Conservation (phyloP, 2,329 filamentous ascomycete species). For the Leptographium galeiforme region DNA sequence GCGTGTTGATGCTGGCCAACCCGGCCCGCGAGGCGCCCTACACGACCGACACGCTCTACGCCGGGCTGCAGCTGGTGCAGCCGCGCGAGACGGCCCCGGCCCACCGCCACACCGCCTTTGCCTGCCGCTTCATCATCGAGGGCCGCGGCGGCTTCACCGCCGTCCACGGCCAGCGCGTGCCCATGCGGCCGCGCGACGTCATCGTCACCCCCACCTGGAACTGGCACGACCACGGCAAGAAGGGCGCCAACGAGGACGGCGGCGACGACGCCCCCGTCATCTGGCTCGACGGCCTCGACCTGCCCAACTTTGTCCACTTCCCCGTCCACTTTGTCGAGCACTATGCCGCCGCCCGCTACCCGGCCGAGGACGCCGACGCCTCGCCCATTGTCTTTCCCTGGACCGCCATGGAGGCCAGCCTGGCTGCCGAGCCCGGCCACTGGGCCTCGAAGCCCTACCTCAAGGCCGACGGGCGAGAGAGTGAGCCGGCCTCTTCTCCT, state of each 20-base stretch:
- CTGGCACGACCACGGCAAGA: slow-evolving; percentile 43
- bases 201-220: slow-evolving; percentile 42
- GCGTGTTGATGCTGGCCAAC: slow-evolving; percentile 25
- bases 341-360: slow-evolving; percentile 28
- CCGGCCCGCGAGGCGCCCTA: slow-evolving; percentile 28
- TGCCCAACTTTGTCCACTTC: slow-evolving; percentile 34
- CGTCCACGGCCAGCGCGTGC: slow-evolving; percentile 33
- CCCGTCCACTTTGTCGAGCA: slow-evolving; percentile 41
- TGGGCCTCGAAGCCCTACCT: slow-evolving; percentile 19
- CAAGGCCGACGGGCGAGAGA: slow-evolving; percentile 17
- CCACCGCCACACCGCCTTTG: slow-evolving; percentile 40
- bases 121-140: slow-evolving; percentile 41
- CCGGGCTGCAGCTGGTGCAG: slow-evolving; percentile 39
- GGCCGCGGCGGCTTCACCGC: slow-evolving; percentile 40
- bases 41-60: slow-evolving; percentile 42
- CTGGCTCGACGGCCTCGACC: slow-evolving; percentile 41
- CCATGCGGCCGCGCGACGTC: slow-evolving; percentile 37
- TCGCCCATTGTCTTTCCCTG: slow-evolving; percentile 36
- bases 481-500: slow-evolving; percentile 11
- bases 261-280: slow-evolving; percentile 30
- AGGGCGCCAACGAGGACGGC: slow-evolving; percentile 21
- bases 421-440: slow-evolving; percentile 22
- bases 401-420: slow-evolving; percentile 25
- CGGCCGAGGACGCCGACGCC: slow-evolving; percentile 16
- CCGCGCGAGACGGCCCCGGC: slow-evolving; percentile 37